A percentile compares a stretch with the other conserved stretches of the same genome.
Conservation (phyloP, 2,329 filamentous ascomycete genomes). For the Diaporthe sp. region DNA sequence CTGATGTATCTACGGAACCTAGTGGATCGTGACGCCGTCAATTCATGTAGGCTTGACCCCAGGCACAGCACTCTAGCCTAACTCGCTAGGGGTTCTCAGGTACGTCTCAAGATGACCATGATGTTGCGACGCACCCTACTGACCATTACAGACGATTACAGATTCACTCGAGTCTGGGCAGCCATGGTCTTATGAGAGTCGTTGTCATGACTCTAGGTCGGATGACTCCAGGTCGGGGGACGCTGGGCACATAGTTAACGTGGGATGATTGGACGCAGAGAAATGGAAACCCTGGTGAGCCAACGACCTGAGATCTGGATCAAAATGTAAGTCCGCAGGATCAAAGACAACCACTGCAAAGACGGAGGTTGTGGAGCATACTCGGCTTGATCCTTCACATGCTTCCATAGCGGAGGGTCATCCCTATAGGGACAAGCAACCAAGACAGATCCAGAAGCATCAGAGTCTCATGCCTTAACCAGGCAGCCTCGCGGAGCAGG, state of each 20-base stretch:
- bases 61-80: too few relatives aligned
- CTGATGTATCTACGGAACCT: too few relatives aligned
- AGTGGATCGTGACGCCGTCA: not conserved
- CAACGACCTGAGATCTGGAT: not conserved
- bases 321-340: slow-evolving; percentile 1
- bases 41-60: not conserved
- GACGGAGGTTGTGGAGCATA: not conserved
- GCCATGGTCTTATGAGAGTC: not conserved
- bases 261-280: not conserved
- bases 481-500: not conserved
- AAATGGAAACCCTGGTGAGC: not conserved
- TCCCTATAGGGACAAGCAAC: slow-evolving; percentile 15
- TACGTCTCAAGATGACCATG: not conserved
- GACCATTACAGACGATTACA: too few relatives aligned
- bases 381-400: not conserved
- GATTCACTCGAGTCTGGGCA: not conserved
- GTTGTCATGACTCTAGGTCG: not conserved
- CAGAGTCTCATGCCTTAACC: not conserved
- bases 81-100: not conserved
- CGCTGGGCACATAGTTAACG: not conserved
- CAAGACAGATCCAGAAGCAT: slow-evolving; percentile 24
- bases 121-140: not conserved
- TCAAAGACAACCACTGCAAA: slow-evolving; percentile 22
- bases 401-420: slow-evolving; percentile 17
- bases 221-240: not conserved